A percentile compares a stretch with the other conserved stretches of the same genome.
These are phyloP conservation scores for Tulasnella sp. DNA, from an alignment of 768 basidiomycete species.

Conservation along the genomic window DNA sequence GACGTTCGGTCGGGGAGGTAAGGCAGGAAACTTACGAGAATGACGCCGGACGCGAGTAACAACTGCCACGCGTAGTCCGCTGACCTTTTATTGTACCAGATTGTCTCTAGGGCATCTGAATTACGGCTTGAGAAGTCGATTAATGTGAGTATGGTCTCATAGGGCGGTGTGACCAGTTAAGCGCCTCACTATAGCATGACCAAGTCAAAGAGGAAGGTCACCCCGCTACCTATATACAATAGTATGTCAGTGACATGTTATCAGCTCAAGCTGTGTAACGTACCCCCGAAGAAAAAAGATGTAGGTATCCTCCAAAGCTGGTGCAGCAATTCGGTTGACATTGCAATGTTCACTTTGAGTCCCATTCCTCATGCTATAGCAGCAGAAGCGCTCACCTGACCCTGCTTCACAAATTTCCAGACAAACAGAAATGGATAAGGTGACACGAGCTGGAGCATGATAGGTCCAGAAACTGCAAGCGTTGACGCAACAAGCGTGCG, in stretches of 20 bases:
- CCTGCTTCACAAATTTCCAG: conserved; percentile 35
- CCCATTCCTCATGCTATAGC: neutral
- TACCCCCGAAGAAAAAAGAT: conserved; percentile 64
- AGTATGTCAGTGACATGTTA: neutral
- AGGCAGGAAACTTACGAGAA: conserved; percentile 40
- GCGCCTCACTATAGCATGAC: conserved; percentile 58
- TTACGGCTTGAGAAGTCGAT: conserved; percentile 40
- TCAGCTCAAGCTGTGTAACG: conserved; percentile 19
- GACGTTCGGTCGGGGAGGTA: neutral
- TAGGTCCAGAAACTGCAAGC: conserved; percentile 47
- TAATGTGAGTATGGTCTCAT: neutral
- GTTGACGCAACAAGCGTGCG: conserved; percentile 55
- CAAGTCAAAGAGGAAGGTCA: conserved; percentile 54
- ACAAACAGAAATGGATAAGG: conserved; percentile 48
- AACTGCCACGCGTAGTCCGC: conserved; percentile 74
- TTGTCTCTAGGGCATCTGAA: conserved; percentile 51
- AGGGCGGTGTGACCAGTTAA: neutral
- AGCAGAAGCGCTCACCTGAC: conserved; percentile 40
- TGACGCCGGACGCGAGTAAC: conserved; percentile 40
- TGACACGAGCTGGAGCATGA: conserved; percentile 44
- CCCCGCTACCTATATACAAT: conserved; percentile 33
- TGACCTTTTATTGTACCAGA: conserved; percentile 46
- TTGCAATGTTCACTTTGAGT: neutral
- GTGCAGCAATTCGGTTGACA: neutral
- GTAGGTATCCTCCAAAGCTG: conserved; percentile 67